Percentiles rank a stretch among this genome's conserved stretches.
Conservation (phyloP, 352 stramenopile genomes). For the Peronospora destructor region DNA sequence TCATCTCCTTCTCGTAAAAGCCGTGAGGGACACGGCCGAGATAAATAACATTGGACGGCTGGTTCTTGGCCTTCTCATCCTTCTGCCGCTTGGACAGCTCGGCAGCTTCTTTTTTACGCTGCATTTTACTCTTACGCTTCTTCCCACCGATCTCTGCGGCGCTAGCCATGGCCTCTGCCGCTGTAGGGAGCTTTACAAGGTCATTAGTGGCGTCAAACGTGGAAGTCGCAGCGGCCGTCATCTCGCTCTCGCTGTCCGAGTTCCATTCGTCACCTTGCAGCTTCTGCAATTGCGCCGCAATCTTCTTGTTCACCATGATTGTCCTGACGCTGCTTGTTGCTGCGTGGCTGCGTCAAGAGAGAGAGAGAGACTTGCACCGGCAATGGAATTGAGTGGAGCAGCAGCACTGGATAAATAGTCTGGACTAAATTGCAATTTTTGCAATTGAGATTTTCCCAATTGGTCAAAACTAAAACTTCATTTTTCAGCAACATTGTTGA, state of each 20-base stretch:
- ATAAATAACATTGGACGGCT: conserved; percentile 90
- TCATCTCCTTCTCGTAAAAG: conserved; percentile 96
- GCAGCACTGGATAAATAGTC: background rate
- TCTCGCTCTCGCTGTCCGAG: conserved; percentile 72
- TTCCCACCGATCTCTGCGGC: conserved; percentile 8
- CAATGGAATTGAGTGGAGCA: conserved; percentile 21
- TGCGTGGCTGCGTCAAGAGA: background rate
- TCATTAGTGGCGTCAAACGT: conserved; percentile 45
- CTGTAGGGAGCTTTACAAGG: conserved; percentile 44
- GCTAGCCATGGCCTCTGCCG: conserved; percentile 9
- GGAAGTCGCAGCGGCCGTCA: conserved; percentile 11
- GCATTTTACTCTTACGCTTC: conserved; percentile 47
- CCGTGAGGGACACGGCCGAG: conserved; percentile 92
- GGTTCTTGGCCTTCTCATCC: conserved; percentile 27
- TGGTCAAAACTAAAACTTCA: conserved; percentile 7
- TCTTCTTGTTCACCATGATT: conserved; percentile 61
- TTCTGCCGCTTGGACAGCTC: conserved; percentile 17
- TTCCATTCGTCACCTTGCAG: conserved; percentile 79
- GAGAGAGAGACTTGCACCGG: no score
- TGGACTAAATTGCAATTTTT: conserved; percentile 2
- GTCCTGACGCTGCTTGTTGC: background rate
- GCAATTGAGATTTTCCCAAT: background rate
- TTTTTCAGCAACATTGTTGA: conserved; percentile 1
- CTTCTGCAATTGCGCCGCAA: conserved; percentile 72
- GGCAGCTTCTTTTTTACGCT: conserved; percentile 29